These are phyloP conservation scores for Saturnispora gosingensis DNA, from an alignment of 805 yeast species.

Conservation along the genomic window DNA sequence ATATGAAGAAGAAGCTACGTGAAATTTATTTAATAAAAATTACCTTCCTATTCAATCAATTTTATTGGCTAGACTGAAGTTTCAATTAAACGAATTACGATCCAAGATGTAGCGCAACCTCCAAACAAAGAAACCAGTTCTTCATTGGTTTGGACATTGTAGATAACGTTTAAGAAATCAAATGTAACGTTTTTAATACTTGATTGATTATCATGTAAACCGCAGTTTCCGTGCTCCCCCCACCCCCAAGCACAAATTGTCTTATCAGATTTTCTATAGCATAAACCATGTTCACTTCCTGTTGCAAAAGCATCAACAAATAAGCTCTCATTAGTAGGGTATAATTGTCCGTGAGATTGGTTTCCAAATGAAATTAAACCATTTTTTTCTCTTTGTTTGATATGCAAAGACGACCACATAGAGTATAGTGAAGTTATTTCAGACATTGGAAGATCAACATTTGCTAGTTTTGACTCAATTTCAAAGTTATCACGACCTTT, in stretches of 20 bases:
- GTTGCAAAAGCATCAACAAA: slow-evolving; percentile 22
- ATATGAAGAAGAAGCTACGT: slow-evolving; percentile 73
- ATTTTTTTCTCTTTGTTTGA: slow-evolving; percentile 18
- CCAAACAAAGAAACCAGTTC: slow-evolving; percentile 33
- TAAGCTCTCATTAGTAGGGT: slow-evolving; percentile 7
- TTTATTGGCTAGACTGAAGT: neutral
- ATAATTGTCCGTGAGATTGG: slow-evolving; percentile 64
- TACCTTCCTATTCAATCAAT: neutral
- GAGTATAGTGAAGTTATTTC: slow-evolving; percentile 26
- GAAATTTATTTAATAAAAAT: slow-evolving; percentile 33
- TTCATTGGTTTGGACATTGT: slow-evolving; percentile 12
- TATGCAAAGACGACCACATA: slow-evolving; percentile 80
- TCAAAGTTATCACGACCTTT: slow-evolving; percentile 22
- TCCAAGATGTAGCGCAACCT: slow-evolving; percentile 68
- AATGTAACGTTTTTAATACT: slow-evolving; percentile 27
- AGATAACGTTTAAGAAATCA: slow-evolving; percentile 29
- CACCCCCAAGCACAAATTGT: slow-evolving; percentile 82
- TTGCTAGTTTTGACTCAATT: slow-evolving; percentile 4
- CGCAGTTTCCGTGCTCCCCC: slow-evolving; percentile 99
- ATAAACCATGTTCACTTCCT: slow-evolving; percentile 86
- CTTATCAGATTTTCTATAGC: slow-evolving; percentile 21
- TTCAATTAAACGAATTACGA: slow-evolving; percentile 14
- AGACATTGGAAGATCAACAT: neutral
- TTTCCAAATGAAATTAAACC: slow-evolving; percentile 53
- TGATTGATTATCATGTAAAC: slow-evolving; percentile 25